phyloP scores from a whole-genome alignment of 805 yeast species.

The Maudiozyma serrabonitensis region DNA sequence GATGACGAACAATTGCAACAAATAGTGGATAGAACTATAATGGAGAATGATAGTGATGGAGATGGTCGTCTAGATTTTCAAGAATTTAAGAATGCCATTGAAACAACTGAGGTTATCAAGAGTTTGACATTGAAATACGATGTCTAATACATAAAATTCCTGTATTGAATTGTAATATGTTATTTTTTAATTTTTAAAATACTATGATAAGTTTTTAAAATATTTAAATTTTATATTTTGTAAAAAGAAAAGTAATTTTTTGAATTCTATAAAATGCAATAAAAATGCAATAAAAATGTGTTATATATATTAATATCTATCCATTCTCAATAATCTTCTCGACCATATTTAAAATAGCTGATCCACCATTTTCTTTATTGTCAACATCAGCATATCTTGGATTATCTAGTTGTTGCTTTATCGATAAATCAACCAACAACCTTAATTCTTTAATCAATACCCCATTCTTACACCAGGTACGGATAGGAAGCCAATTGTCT shows the following conservation, averaged over 20 bases:
- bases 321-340: conserved; percentile 18
- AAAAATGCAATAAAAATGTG: too few species aligned
- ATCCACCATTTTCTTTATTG: not conserved
- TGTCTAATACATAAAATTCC: conserved; percentile 10
- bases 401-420: conserved; percentile 48
- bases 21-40: conserved; percentile 90
- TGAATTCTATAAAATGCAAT: too few species aligned
- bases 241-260: too few species aligned
- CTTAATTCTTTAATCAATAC: conserved; percentile 70
- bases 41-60: conserved; percentile 84
- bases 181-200: not conserved
- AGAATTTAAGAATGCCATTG: conserved; percentile 67
- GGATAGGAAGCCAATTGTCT: conserved; percentile 81
- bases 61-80: conserved; percentile 79
- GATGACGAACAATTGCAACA: conserved; percentile 86
- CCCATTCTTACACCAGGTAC: conserved; percentile 92
- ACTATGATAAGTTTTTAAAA: not conserved
- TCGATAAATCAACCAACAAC: conserved; percentile 52
- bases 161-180: not conserved
- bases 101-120: conserved; percentile 47
- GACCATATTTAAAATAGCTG: conserved; percentile 30
- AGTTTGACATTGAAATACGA: conserved; percentile 44
- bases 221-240: not conserved
- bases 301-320: not conserved
- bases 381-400: conserved; percentile 28